phyloP scores from a whole-genome alignment of 2,329 filamentous ascomycete genomes.

The Seiridium cupressi region DNA sequence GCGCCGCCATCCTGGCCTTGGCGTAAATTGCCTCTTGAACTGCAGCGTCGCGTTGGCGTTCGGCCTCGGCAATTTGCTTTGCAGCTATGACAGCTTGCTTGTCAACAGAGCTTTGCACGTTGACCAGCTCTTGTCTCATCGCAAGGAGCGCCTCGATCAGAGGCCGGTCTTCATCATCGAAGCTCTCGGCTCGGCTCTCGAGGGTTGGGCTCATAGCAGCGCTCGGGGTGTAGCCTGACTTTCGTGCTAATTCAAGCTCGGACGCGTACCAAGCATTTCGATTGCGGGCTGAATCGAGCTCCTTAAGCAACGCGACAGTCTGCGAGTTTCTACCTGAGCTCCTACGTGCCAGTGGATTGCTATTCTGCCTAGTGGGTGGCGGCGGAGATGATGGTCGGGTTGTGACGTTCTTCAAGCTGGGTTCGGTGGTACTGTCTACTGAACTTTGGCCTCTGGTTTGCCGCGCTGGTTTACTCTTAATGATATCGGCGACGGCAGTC shows the following conservation, averaged over 20 bases:
- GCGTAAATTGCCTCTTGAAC: slow-evolving; percentile 93
- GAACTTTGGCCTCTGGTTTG: slow-evolving; percentile 62
- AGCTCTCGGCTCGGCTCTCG: slow-evolving; percentile 76
- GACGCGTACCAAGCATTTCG: slow-evolving; percentile 97
- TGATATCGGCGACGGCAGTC: slow-evolving; percentile 26
- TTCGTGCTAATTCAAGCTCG: slow-evolving; percentile 86
- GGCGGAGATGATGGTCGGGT: slow-evolving; percentile 56
- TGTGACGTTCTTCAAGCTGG: slow-evolving; percentile 39
- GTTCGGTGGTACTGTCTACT: slow-evolving; percentile 66
- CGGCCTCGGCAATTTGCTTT: slow-evolving; percentile 87
- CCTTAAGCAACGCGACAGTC: slow-evolving; percentile 76
- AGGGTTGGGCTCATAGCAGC: slow-evolving; percentile 68
- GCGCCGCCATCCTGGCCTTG: slow-evolving; percentile 86
- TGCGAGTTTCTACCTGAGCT: slow-evolving; percentile 62
- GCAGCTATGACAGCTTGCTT: slow-evolving; percentile 83
- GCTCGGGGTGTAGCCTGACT: slow-evolving; percentile 80
- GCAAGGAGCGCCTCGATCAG: slow-evolving; percentile 87
- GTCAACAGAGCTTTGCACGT: slow-evolving; percentile 87
- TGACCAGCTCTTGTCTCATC: slow-evolving; percentile 85
- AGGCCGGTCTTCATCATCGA: slow-evolving; percentile 89
- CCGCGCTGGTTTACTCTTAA: slow-evolving; percentile 45
- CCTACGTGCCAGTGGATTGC: slow-evolving; percentile 58
- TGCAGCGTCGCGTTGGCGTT: slow-evolving; percentile 92
- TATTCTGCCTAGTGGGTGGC: slow-evolving; percentile 53
- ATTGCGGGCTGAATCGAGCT: slow-evolving; percentile 80